Conservation (phyloP, 768 basidiomycete species). For the Cystofilobasidium bisporidii region DNA sequence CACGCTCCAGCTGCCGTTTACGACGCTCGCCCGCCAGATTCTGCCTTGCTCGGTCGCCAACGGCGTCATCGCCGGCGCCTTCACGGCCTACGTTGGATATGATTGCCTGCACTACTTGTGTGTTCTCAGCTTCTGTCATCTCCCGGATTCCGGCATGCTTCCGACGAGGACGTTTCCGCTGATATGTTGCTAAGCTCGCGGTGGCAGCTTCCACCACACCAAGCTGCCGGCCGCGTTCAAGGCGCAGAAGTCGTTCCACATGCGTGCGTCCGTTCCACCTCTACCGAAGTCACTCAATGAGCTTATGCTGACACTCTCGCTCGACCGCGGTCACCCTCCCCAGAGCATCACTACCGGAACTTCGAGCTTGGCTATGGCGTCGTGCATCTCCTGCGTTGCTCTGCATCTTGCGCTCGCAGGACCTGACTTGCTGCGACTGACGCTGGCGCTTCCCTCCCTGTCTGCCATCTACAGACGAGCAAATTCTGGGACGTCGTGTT, state of each 20-base stretch:
- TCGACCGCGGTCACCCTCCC: too few species aligned
- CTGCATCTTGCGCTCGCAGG: too few species aligned
- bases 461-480: background rate
- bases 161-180: too few species aligned
- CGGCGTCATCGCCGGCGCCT: constrained; percentile 78
- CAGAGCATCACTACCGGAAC: constrained; percentile 38
- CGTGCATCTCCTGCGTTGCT: constrained; percentile 43
- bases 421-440: too few species aligned
- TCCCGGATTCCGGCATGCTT: too few species aligned
- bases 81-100: constrained; percentile 67
- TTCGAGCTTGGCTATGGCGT: constrained; percentile 96
- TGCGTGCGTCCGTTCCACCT: constrained; percentile 36
- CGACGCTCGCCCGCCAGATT: constrained; percentile 63
- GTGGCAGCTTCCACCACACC: constrained; percentile 59
- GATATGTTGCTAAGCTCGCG: background rate
- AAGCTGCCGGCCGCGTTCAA: constrained; percentile 72
- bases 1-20: constrained; percentile 71
- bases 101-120: constrained; percentile 87
- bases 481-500: constrained; percentile 7
- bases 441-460: too few species aligned
- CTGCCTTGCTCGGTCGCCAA: constrained; percentile 81
- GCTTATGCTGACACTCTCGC: too few species aligned
- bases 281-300: too few species aligned
- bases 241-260: constrained; percentile 92
- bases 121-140: constrained; percentile 35